Evolutionary conservation across 2,329 filamentous ascomycete species (phyloP).

Genomic region (Phoma sp.): DNA sequence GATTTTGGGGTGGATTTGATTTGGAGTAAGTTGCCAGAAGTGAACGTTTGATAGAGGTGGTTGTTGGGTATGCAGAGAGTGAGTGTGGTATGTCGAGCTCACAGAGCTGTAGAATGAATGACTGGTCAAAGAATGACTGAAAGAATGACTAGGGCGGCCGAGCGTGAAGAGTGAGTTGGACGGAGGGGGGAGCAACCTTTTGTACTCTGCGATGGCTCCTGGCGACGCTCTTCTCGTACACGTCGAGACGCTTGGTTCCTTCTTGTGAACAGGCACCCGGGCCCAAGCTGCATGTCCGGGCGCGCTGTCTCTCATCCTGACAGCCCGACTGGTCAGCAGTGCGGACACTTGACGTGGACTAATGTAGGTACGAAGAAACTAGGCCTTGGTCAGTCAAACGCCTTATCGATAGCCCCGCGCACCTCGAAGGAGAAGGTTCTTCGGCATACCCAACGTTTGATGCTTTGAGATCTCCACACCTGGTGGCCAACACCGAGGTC

Average conservation of each 20-base stretch:
- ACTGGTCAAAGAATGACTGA: conserved; percentile 36
- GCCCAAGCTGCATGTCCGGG: conserved; percentile 11
- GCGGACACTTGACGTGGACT: conserved; percentile 15
- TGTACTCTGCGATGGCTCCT: conserved; percentile 7
- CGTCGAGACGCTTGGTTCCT: conserved; percentile 7
- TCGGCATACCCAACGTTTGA: conserved; percentile 7
- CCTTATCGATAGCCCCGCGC: conserved; percentile 19
- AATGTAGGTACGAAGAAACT: conserved; percentile 20
- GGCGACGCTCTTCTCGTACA: conserved; percentile 6
- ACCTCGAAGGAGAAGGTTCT: conserved; percentile 4
- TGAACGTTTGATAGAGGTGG: conserved; percentile 4
- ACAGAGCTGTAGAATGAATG: conserved; percentile 42
- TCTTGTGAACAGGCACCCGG: conserved; percentile 15
- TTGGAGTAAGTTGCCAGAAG: conserved; percentile 12
- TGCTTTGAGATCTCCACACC: conserved; percentile 2
- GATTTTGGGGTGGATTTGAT: not conserved
- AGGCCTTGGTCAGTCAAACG: conserved; percentile 3
- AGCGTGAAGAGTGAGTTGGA: conserved; percentile 9
- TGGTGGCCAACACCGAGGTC: conserved; percentile 5
- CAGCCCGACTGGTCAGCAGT: conserved; percentile 11
- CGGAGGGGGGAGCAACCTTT: conserved; percentile 6
- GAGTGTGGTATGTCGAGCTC: conserved; percentile 34
- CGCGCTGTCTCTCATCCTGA: not conserved
- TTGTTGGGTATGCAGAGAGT: conserved; percentile 18
- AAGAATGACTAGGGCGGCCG: conserved; percentile 31